Evolutionary conservation across 768 basidiomycete genomes (phyloP), one percentile per base, ranked within the genome.

Genomic region (Phylloporus scabripes): DNA sequence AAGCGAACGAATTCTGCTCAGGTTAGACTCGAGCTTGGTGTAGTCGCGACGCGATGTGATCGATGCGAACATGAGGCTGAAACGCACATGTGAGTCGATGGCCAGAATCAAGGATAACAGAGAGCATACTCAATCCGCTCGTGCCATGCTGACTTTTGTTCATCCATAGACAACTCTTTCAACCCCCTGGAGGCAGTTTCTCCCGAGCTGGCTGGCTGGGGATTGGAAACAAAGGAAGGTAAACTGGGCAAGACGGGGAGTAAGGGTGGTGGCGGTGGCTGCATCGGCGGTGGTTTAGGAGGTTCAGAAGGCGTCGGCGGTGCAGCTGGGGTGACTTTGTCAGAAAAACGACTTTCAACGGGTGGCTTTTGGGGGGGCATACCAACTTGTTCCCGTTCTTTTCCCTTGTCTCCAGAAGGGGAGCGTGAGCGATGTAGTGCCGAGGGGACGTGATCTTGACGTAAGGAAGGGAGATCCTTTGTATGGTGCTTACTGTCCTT

Each of bases 91-190:
- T 56, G n/a, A 49, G 36, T 38, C 26, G 37, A 34, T 34, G 34
- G 24, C 37, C 17, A 15, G 26, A 26, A 38, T 15, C 24, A 26
- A 38, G 42, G 2, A 37, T 9, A 44, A 9, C 39, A 41, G 33
- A 55, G 10, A 11, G 11, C 74, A 39, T 53, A 75, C 74, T 68
- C 66, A 31, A 76, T 62, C 23, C 74, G 72, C 32, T 69, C 64
- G 31, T 67, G 60, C 74, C 74, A 75, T 37, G 65, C 56, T 21
- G 49, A 54, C n/a, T 61, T 62, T 41, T 68, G 72, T 43, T 75
- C 71, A 4, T 69, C 70, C 18, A 60, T 29, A n/a, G 71, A 60
- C 17, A 64, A 34, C 10, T 57, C 62, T 42, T 62, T 64, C 15
- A 38, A 12, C 21, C 49, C 49, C 41, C 26, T 57, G 20, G 50